These are phyloP conservation scores for Colletotrichum liriopes DNA, from an alignment of 2,329 filamentous ascomycete species.

Conservation along the genomic window DNA sequence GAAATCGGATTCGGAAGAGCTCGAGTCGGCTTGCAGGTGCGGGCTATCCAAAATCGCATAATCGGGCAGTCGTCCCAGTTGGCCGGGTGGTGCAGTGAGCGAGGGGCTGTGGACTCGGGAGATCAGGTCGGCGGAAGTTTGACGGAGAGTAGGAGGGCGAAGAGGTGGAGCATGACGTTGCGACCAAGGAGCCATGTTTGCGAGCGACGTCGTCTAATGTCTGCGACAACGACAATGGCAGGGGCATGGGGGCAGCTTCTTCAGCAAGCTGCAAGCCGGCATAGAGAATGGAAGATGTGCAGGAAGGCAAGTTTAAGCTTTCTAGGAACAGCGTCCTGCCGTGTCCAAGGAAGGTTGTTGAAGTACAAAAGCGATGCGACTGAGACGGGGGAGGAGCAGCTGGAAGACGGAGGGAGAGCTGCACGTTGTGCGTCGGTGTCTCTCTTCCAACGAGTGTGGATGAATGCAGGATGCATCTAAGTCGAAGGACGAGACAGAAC, in stretches of 20 bases:
- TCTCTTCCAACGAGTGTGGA: neutral
- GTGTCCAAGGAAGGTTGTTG: constrained; percentile 11
- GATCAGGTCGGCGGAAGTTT: constrained; percentile 51
- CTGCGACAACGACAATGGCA: constrained; percentile 34
- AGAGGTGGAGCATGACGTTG: constrained; percentile 45
- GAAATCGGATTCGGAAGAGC: constrained; percentile 62
- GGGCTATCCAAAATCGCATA: constrained; percentile 45
- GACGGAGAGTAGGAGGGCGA: constrained; percentile 40
- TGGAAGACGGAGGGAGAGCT: constrained; percentile 1
- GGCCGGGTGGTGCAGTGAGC: constrained; percentile 45
- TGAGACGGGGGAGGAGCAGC: neutral
- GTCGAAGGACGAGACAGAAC: constrained; percentile 8
- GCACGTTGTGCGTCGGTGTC: neutral
- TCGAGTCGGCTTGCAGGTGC: constrained; percentile 55
- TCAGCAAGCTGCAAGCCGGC: constrained; percentile 7
- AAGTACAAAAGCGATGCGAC: constrained; percentile 3
- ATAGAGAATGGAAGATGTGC: neutral
- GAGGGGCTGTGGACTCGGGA: constrained; percentile 55
- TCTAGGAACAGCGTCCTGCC: neutral
- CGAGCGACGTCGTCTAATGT: constrained; percentile 43
- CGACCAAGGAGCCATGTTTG: constrained; percentile 54
- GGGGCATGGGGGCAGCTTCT: constrained; percentile 34
- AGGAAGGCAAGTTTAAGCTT: constrained; percentile 11
- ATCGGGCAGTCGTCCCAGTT: constrained; percentile 46
- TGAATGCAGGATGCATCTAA: neutral